Conservation (phyloP, 2,329 filamentous ascomycete genomes). For the Zymoseptoria crescenta region DNA sequence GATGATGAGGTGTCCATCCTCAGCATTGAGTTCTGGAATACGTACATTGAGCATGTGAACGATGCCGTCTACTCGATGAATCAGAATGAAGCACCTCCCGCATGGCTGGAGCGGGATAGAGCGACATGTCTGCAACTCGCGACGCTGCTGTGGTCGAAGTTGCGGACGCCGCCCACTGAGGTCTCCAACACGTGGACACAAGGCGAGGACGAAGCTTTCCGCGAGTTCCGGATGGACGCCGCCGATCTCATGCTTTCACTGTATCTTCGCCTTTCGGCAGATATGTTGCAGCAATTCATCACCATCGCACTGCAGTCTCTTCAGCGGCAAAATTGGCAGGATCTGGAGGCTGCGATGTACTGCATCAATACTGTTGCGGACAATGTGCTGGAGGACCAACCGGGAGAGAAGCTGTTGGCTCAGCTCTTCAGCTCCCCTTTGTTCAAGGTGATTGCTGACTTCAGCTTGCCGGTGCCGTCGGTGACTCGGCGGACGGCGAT, state of each 20-base stretch:
- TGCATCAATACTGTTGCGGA: slow-evolving; percentile 62
- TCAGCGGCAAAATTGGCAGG: slow-evolving; percentile 38
- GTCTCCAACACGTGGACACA: slow-evolving; percentile 59
- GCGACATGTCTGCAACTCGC: slow-evolving; percentile 50
- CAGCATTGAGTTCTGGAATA: slow-evolving; percentile 73
- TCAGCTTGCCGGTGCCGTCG: slow-evolving; percentile 46
- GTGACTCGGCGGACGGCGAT: slow-evolving; percentile 62
- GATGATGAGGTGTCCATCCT: slow-evolving; percentile 70
- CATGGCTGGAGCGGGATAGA: slow-evolving; percentile 54
- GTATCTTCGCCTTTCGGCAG: slow-evolving; percentile 47
- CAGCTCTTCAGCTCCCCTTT: slow-evolving; percentile 57
- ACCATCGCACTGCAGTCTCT: slow-evolving; percentile 37
- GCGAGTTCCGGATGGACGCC: slow-evolving; percentile 67
- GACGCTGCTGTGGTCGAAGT: slow-evolving; percentile 24
- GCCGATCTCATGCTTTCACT: slow-evolving; percentile 67
- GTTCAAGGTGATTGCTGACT: slow-evolving; percentile 45
- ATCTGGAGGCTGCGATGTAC: slow-evolving; percentile 47
- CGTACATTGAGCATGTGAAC: slow-evolving; percentile 59
- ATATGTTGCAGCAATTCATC: slow-evolving; percentile 42
- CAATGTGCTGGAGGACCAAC: slow-evolving; percentile 51
- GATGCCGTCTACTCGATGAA: slow-evolving; percentile 49
- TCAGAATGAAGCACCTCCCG: slow-evolving; percentile 32
- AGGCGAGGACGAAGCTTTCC: slow-evolving; percentile 43
- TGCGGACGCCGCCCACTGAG: slow-evolving; percentile 50
- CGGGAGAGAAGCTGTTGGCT: slow-evolving; percentile 51